Evolutionary conservation across 2,329 filamentous ascomycete species (phyloP).

Genomic region (Metarhizium anisopliae): DNA sequence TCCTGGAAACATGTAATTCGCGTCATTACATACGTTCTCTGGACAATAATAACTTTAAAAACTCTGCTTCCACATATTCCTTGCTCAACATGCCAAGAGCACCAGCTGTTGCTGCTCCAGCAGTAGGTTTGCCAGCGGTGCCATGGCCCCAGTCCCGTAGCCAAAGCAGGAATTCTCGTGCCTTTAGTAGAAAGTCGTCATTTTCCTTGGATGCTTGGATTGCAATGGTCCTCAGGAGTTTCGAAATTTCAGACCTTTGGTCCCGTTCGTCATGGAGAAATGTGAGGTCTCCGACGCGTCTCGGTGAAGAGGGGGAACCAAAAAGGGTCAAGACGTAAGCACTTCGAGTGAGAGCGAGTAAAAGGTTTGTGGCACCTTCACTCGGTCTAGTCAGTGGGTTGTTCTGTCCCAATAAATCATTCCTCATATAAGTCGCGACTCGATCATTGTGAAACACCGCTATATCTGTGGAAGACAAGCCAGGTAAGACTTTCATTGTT

Average conservation of each 20-base stretch:
- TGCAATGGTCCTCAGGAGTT: constrained; percentile 46
- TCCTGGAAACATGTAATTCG: neutral
- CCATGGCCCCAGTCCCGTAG: constrained; percentile 61
- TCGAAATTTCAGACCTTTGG: constrained; percentile 50
- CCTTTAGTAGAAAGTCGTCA: constrained; percentile 53
- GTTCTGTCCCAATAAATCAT: constrained; percentile 44
- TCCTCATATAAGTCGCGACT: constrained; percentile 22
- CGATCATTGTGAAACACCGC: constrained; percentile 14
- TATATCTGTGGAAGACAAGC: constrained; percentile 22
- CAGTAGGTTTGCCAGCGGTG: neutral
- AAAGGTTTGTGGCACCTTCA: constrained; percentile 43
- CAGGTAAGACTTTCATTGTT: constrained; percentile 35
- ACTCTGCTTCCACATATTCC: constrained; percentile 58
- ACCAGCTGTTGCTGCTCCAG: constrained; percentile 43
- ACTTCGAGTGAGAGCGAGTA: constrained; percentile 56
- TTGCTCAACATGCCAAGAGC: constrained; percentile 52
- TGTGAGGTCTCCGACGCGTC: constrained; percentile 51
- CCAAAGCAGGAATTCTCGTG: constrained; percentile 61
- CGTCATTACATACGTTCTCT: constrained; percentile 43
- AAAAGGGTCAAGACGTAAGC: constrained; percentile 45
- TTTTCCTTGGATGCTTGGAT: constrained; percentile 46
- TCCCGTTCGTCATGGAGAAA: constrained; percentile 56
- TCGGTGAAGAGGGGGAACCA: constrained; percentile 41
- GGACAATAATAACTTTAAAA: constrained; percentile 58
- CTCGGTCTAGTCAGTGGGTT: constrained; percentile 59